Evolutionary conservation across 768 basidiomycete species (phyloP).

Genomic region (Mycena chlorophos): DNA sequence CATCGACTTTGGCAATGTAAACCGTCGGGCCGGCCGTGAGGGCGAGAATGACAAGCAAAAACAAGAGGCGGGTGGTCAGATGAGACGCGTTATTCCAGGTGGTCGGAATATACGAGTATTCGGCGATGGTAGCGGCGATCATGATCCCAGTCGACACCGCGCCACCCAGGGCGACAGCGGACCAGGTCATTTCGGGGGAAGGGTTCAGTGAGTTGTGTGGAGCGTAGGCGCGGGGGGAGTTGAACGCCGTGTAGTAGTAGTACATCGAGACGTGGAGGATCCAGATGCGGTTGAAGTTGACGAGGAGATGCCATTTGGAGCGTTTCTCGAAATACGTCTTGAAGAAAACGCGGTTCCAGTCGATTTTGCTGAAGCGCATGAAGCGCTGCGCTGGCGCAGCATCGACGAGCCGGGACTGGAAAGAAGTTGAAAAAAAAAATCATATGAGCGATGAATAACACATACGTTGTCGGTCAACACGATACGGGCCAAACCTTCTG

Average conservation of each 20-base stretch:
- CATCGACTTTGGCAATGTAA: slow-evolving; percentile 87
- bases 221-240: slow-evolving; percentile 90
- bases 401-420: slow-evolving; percentile 87
- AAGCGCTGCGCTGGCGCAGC: slow-evolving; percentile 90
- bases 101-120: slow-evolving; percentile 96
- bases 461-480: slow-evolving; percentile 80
- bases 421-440: slow-evolving; percentile 4
- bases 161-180: slow-evolving; percentile 92
- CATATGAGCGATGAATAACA: slow-evolving; percentile 26
- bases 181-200: slow-evolving; percentile 91
- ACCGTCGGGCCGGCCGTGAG: slow-evolving; percentile 92
- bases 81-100: slow-evolving; percentile 99
- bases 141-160: slow-evolving; percentile 92
- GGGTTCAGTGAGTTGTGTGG: slow-evolving; percentile 64
- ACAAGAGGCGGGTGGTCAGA: slow-evolving; percentile 88
- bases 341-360: slow-evolving; percentile 96
- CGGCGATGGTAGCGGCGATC: slow-evolving; percentile 89
- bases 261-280: slow-evolving; percentile 90
- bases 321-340: slow-evolving; percentile 99
- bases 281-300: slow-evolving; percentile 99
- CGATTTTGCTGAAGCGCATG: slow-evolving; percentile 86
- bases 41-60: slow-evolving; percentile 88
- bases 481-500: slow-evolving; percentile 93
- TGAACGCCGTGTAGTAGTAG: slow-evolving; percentile 98
- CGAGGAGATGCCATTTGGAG: slow-evolving; percentile 86